Evolutionary conservation across 2,329 filamentous ascomycete species (phyloP), one percentile per base, ranked within the genome.

Genomic region (Hymenoscyphus infarciens): DNA sequence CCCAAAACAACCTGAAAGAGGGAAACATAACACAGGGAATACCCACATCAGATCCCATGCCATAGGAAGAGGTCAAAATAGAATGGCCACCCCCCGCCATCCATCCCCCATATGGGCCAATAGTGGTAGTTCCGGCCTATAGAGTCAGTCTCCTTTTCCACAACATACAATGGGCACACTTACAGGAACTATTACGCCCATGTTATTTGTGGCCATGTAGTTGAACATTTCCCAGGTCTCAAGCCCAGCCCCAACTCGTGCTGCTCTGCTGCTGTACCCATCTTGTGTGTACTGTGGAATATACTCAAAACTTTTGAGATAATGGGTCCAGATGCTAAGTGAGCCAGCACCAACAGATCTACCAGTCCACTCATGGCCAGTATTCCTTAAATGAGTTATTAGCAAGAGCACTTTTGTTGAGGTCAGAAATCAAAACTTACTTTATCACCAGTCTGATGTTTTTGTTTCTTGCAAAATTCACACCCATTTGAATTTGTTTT

Each of bases 281-380:
- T 49, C 56, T 42, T 60, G 39, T 3, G 13, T 52, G 31, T 63
- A 64, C 19, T 62, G 33, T 22, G 62, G 57, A 6, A 65, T 22
- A 29, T 61, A 65, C 27, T 64, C 60, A 29, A 66, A 64, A 38
- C 58, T 53, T 25, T 64, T 64, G 11, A 67, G 57, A 35, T 64
- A 19, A 45, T 66, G 64, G 1, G 63, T 64, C 66, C 66, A 67
- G 3, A 67, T 60, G 7, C 61, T 64, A 1, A 67, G 53, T 8
- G 64, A 60, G n/a, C 61, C 61, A 2, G 58, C 75, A 35, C 80
- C 80, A 5, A 76, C 75, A 0, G 78, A 81, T 61, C 77, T 77
- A 19, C 79, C 79, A 35, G 74, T 74, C 64, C 78, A 81, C 64
- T 80, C 78, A 66, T 81, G 78, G 6, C 79, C 78, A 1, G 78